Conservation (phyloP, 306 rosid species). For the Crataegus laevigata region DNA sequence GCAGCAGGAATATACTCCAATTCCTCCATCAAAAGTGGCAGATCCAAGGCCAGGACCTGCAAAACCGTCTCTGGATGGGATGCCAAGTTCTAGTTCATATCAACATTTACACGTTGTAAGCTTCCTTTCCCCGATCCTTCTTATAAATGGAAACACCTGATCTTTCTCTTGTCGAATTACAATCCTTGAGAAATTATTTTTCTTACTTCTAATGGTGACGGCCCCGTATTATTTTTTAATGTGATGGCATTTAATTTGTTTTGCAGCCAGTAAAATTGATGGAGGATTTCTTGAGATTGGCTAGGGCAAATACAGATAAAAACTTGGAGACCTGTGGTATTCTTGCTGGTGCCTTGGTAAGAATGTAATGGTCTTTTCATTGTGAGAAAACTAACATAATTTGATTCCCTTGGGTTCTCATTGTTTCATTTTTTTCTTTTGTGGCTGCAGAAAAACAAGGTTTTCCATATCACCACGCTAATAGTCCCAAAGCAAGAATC, state of each 20-base stretch:
- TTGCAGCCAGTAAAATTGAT: conserved; percentile 88
- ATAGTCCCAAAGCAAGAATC: conserved; percentile 98
- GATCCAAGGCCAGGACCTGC: conserved; percentile 97
- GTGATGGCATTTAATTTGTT: conserved; percentile 15
- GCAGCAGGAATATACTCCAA: conserved; percentile 42
- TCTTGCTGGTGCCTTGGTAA: conserved; percentile 95
- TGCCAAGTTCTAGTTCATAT: conserved; percentile 41
- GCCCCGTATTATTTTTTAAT: conserved; percentile 2
- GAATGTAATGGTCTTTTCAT: neutral
- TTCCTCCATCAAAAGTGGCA: conserved; percentile 92
- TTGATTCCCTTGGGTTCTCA: conserved; percentile 24
- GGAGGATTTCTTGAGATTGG: conserved; percentile 87
- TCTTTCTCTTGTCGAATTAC: conserved; percentile 2
- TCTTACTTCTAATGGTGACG: conserved; percentile 10
- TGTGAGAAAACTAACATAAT: neutral
- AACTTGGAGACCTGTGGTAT: conserved; percentile 94
- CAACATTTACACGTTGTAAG: conserved; percentile 87
- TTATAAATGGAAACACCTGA: neutral
- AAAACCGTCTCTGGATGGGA: conserved; percentile 52
- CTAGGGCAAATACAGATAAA: conserved; percentile 67
- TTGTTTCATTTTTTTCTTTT: conserved; percentile 19
- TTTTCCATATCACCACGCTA: conserved; percentile 84
- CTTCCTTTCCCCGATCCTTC: neutral
- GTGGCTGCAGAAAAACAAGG: conserved; percentile 85
- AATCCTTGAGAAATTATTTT: conserved; percentile 9